Conservation (phyloP, 179 eudicot species). For the Gypsophila paniculata region DNA sequence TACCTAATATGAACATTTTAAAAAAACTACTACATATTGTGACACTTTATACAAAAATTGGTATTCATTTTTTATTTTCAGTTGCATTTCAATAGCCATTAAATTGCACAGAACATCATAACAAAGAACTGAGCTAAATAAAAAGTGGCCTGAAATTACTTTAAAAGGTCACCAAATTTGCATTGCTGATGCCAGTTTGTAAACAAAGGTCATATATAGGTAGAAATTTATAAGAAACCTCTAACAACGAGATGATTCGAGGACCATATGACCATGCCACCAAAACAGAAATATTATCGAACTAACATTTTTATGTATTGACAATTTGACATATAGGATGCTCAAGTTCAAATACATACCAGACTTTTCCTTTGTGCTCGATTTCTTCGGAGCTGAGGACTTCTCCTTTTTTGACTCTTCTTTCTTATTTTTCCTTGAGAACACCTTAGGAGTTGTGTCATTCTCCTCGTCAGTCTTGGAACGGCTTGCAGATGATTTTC, state of each 20-base stretch:
- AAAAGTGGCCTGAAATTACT: too few relatives aligned
- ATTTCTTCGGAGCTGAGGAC: constrained; percentile 53
- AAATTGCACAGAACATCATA: too few relatives aligned
- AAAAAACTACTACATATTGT: too few relatives aligned
- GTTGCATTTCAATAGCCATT: too few relatives aligned
- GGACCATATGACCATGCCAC: background rate
- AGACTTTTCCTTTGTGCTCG: constrained; percentile 38
- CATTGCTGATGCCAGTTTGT: too few relatives aligned
- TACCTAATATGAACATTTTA: too few relatives aligned
- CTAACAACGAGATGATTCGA: background rate
- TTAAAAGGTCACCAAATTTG: too few relatives aligned
- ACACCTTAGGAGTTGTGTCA: constrained; percentile 55
- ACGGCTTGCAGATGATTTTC: constrained; percentile 44
- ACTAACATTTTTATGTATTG: background rate
- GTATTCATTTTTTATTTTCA: too few relatives aligned
- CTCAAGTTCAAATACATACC: constrained; percentile 2
- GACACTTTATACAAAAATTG: too few relatives aligned
- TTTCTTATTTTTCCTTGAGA: constrained; percentile 63
- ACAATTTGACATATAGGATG: background rate
- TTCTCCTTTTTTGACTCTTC: constrained; percentile 51
- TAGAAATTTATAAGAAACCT: too few relatives aligned
- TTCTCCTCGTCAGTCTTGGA: constrained; percentile 35
- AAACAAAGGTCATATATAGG: too few relatives aligned
- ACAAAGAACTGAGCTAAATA: too few relatives aligned
- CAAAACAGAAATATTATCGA: background rate